These are phyloP conservation scores for Backusella mclennaniae DNA, from an alignment of 192 early-diverging fungal species.

Conservation along the genomic window DNA sequence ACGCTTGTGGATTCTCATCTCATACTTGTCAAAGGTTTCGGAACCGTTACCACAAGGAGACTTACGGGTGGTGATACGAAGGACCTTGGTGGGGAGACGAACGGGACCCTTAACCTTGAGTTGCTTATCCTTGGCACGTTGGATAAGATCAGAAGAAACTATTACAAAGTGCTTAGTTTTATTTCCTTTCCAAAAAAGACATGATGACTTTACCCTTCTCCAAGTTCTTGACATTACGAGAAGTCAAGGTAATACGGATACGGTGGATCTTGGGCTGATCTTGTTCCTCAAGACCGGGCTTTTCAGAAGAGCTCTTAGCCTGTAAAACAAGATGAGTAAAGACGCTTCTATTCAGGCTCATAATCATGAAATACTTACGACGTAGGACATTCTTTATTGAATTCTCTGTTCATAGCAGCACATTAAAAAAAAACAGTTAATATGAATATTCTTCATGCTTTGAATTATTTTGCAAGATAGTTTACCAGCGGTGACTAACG, in stretches of 20 bases:
- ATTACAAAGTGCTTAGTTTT: not conserved
- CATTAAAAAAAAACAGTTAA: not conserved
- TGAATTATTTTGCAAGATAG: not conserved
- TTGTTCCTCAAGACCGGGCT: constrained; percentile 76
- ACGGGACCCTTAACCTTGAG: constrained; percentile 99
- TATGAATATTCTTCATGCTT: not conserved
- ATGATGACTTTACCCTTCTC: constrained; percentile 64
- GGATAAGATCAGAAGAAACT: constrained; percentile 93
- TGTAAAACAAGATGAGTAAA: not conserved
- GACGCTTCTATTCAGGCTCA: not conserved
- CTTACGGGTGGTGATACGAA: constrained; percentile 98
- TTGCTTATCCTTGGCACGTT: constrained; percentile 99
- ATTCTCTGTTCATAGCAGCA: constrained; percentile 19
- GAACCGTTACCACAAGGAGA: constrained; percentile 99
- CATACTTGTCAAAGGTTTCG: constrained; percentile 99
- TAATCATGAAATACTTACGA: constrained; percentile 14
- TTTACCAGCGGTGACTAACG: constrained; percentile 37
- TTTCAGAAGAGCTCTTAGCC: constrained; percentile 40
- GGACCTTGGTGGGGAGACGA: constrained; percentile 98
- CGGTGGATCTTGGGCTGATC: constrained; percentile 85
- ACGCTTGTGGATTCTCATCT: constrained; percentile 99
- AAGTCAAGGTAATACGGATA: constrained; percentile 99
- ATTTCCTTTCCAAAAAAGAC: not conserved
- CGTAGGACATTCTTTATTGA: constrained; percentile 32
- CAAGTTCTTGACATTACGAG: constrained; percentile 98